Conservation (phyloP, 2,329 filamentous ascomycete species). For the Onygenales sp. region DNA sequence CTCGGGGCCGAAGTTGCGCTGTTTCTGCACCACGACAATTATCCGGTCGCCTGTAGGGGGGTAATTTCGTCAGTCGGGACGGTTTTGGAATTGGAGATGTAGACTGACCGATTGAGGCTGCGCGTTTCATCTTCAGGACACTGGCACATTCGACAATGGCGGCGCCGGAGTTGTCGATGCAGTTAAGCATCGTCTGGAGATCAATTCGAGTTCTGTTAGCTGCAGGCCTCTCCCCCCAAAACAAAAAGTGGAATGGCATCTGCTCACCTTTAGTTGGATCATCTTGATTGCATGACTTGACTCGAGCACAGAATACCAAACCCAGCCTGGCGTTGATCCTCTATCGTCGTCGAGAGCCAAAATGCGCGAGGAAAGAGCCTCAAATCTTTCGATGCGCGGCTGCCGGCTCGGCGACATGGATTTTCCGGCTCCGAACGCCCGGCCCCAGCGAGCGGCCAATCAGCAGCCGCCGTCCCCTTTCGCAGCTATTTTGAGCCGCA, state of each 20-base stretch:
- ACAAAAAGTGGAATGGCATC: neutral
- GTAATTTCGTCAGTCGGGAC: neutral
- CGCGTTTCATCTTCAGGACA: conserved; percentile 79
- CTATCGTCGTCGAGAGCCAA: neutral
- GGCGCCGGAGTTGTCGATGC: conserved; percentile 99
- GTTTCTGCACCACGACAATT: conserved; percentile 95
- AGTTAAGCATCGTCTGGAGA: conserved; percentile 86
- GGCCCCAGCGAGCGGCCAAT: neutral
- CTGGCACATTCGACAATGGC: conserved; percentile 94
- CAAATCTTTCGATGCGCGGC: neutral
- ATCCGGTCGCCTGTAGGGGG: conserved; percentile 79
- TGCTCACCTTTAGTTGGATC: conserved; percentile 74
- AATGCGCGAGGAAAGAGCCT: neutral
- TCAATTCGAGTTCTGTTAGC: neutral
- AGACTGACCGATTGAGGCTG: conserved; percentile 70
- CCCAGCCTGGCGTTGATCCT: neutral
- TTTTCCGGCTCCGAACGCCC: neutral
- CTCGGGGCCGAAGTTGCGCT: conserved; percentile 66
- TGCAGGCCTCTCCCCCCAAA: conserved; percentile 4
- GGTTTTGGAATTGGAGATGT: neutral
- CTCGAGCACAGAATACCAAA: too few species aligned
- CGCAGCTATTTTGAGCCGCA: neutral
- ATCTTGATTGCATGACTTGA: conserved; percentile 48
- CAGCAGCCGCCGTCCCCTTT: conserved; percentile 1
- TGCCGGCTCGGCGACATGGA: neutral